These are phyloP conservation scores for Polytrichum commune DNA, from an alignment of 225 moss, liverwort and hornwort genomes.

Conservation along the genomic window DNA sequence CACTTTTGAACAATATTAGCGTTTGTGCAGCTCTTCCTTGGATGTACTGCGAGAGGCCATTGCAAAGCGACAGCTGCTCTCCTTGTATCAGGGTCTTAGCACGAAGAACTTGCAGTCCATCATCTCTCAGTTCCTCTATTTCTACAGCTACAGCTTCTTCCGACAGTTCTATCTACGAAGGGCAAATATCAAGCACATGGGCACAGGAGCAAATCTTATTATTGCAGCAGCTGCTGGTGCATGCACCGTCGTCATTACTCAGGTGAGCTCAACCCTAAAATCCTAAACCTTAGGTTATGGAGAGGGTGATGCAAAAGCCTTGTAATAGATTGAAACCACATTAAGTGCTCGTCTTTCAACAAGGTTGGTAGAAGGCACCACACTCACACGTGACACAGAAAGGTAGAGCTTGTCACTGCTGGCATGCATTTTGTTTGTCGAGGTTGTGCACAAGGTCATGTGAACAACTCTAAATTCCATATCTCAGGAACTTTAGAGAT, in stretches of 20 bases:
- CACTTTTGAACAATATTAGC: constrained; percentile 10
- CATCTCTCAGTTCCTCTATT: constrained; percentile 73
- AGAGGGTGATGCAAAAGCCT: neutral
- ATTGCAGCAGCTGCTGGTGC: constrained; percentile 75
- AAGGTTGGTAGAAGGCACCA: too few relatives aligned
- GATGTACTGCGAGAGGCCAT: constrained; percentile 72
- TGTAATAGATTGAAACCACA: too few relatives aligned
- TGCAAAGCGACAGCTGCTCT: constrained; percentile 40
- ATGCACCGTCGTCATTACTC: constrained; percentile 53
- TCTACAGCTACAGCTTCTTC: constrained; percentile 72
- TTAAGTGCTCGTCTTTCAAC: too few relatives aligned
- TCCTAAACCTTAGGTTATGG: neutral
- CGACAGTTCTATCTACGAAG: constrained; percentile 48
- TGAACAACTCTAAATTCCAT: too few relatives aligned
- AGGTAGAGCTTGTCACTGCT: neutral
- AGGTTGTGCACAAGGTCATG: neutral
- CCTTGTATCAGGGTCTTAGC: constrained; percentile 68
- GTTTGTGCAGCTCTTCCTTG: constrained; percentile 47
- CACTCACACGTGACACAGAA: too few relatives aligned
- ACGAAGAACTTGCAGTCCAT: constrained; percentile 70
- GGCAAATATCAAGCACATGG: constrained; percentile 55
- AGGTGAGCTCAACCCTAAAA: constrained; percentile 27
- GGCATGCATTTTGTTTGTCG: neutral
- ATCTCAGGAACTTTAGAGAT: too few relatives aligned
- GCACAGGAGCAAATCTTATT: constrained; percentile 62